Evolutionary conservation across 1,139 yeast genomes (phyloP).

Genomic region (Neolecta irregularis): DNA sequence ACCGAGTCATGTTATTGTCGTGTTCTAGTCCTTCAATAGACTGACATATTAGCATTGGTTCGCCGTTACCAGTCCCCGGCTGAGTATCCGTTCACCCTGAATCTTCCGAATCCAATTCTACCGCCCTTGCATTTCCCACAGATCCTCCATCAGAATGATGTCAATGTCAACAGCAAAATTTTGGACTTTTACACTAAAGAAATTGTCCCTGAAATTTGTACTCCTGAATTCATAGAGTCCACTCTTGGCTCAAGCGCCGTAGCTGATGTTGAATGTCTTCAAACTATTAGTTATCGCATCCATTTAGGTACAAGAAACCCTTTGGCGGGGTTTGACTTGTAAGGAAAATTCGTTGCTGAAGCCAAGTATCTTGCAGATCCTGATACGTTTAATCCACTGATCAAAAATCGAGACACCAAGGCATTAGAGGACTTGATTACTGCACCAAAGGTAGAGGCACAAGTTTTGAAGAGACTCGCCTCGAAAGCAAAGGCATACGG

Average conservation of each 20-base stretch:
- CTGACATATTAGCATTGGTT: conserved; percentile 39
- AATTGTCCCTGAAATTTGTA: conserved; percentile 64
- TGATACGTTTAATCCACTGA: conserved; percentile 47
- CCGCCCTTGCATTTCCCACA: conserved; percentile 71
- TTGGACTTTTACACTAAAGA: conserved; percentile 48
- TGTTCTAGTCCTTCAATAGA: background rate
- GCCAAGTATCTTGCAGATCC: conserved; percentile 65
- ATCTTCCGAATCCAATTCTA: conserved; percentile 49
- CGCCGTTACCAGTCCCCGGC: conserved; percentile 92
- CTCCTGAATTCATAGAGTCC: too few species aligned
- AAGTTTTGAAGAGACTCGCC: conserved; percentile 60
- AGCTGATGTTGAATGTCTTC: conserved; percentile 73
- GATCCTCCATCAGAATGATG: conserved; percentile 54
- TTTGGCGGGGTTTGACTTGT: background rate
- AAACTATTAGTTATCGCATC: conserved; percentile 79
- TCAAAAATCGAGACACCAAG: conserved; percentile 44
- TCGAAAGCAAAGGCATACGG: conserved; percentile 79
- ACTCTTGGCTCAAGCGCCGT: conserved; percentile 75
- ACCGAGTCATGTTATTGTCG: conserved; percentile 54
- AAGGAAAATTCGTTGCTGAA: conserved; percentile 87
- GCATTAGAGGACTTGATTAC: conserved; percentile 77
- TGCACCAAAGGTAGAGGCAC: conserved; percentile 70
- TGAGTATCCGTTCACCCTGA: conserved; percentile 71
- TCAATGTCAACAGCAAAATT: conserved; percentile 61
- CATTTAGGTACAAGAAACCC: conserved; percentile 57